These are phyloP conservation scores for Auriscalpium vulgare DNA, from an alignment of 768 basidiomycete species.

Conservation along the genomic window DNA sequence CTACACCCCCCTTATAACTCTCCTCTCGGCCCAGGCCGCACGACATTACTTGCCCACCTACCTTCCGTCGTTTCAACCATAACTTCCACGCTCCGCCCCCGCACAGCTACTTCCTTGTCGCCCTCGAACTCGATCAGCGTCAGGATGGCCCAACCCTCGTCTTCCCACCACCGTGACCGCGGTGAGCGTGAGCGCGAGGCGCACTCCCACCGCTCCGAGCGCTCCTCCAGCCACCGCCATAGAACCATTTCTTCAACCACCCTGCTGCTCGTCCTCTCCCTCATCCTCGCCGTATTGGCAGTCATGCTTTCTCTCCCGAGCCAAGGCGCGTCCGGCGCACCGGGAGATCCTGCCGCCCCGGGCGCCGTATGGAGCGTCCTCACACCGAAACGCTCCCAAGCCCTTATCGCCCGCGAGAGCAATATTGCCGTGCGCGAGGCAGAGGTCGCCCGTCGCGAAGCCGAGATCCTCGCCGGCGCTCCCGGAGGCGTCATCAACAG, in stretches of 20 bases:
- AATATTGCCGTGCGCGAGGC: constrained; percentile 78
- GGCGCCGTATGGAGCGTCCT: constrained; percentile 61
- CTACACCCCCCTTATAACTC: constrained; percentile 16
- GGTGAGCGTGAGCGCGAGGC: constrained; percentile 36
- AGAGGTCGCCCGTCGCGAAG: constrained; percentile 84
- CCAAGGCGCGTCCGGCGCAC: constrained; percentile 32
- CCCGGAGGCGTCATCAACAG: constrained; percentile 70
- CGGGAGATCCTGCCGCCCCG: constrained; percentile 26
- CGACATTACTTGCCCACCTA: not conserved
- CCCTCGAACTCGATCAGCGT: constrained; percentile 56
- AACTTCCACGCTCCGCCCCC: constrained; percentile 58
- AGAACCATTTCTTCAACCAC: constrained; percentile 87
- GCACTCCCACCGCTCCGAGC: constrained; percentile 49
- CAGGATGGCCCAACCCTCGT: constrained; percentile 85
- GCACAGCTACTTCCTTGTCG: constrained; percentile 69
- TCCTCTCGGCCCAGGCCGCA: not conserved
- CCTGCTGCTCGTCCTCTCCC: constrained; percentile 76
- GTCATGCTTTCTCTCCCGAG: constrained; percentile 85
- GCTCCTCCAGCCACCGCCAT: constrained; percentile 59
- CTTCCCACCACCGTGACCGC: constrained; percentile 63
- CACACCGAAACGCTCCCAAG: constrained; percentile 76
- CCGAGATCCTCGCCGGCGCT: constrained; percentile 74
- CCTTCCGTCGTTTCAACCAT: constrained; percentile 27
- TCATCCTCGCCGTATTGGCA: constrained; percentile 81
- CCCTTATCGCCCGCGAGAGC: constrained; percentile 70